Base-by-base conservation (phyloP, 108 stramenopile species). In the Conticribra weissflogii region DNA sequence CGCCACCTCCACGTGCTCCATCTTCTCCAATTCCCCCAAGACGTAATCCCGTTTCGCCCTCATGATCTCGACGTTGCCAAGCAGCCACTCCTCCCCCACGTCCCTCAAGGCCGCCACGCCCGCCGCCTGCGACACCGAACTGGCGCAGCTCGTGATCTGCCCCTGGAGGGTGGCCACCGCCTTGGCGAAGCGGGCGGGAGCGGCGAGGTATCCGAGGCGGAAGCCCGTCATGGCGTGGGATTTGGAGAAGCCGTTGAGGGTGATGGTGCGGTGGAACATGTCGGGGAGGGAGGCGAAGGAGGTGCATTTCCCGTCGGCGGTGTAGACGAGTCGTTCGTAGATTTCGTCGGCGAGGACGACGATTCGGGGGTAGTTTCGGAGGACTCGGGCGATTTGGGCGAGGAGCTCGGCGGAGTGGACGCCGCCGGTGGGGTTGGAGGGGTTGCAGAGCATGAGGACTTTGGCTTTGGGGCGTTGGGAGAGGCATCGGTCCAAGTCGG, bases 161-260 rank as follows among this genome's bases (percentile, higher is more conserved):
- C 92, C 89, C 72, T 97, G 97, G 23, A 97, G 74, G 19, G 86
- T 94, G 7, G 91, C 81, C 8, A 77, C 78, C 1, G 96, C 94
- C 66, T 87, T 87, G 31, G 89, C 89, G 59, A 93, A 64, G 25
- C 63, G 48, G 19, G 59, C 58, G 0, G 91, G 88, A 14, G 94
- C 91, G 8, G 95, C 96, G 53, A 96, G 54, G 62, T 98, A 97
- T 22, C 96, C 97, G 33, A 98, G 68, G 44, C 98, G 77, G 51
- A 94, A 87, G 22, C 98, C 98, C 15, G 98, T 98, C 98, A 98
- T 98, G 69, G 97, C 96, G 69, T 97, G 89, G 8, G 95, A 86
- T 83, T 98, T 98, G 59, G 87, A 87, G 63, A 97, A 98, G 2
- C 98, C 98, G 68, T 98, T 98, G 23, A 97, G 68, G 29, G 93